Evolutionary conservation across 371 early-diverging fungal species (phyloP), one percentile per base, ranked within the genome.

Genomic region (Mucor piriformis): DNA sequence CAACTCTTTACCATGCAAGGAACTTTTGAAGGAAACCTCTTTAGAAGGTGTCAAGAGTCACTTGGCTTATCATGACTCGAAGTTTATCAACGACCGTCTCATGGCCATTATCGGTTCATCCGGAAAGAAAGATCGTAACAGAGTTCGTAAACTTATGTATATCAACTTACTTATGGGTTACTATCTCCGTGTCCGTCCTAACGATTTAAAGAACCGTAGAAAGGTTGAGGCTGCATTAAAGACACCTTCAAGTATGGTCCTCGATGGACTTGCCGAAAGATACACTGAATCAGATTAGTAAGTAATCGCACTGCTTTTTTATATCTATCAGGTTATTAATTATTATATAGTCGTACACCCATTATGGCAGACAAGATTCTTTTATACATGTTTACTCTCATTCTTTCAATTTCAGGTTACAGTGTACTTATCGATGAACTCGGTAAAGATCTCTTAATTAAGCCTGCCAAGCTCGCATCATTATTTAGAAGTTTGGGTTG

Each of bases 291-390:
- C 73, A 5, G 82, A 85, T 3, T 64, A 73, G 63, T 67, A 76
- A 70, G 69, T 58, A 44, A 21, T 57, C 12, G 27, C 21, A 12
- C 5, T n/a, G 2, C 7, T 24, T 16, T 34, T 15, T 23, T 23
- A 2, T 24, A 12, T 25, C 7, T 25, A 21, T n/a, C 23, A 7
- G 1, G 3, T 43, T 13, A 29, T 10, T 37, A 21, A 50, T 13
- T 0, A 32, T 42, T 18, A 6, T 20, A 3, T 64, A 84, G 83
- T 27, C 83, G 86, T 62, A 85, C 93, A 43, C 79, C 87, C 32
- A 73, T 86, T 20, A 83, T 82, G 63, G 81, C 86, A 56, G 92
- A 92, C 71, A 91, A 85, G 73, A 76, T 95, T n/a, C 72, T 88
- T 10, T 87, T 89, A 63, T 89, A 91, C 60, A 86, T 92, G 59